Evolutionary conservation across 441 rosid genomes (phyloP), one percentile per base, ranked within the genome.

Genomic region (Adansonia grandidieri): DNA sequence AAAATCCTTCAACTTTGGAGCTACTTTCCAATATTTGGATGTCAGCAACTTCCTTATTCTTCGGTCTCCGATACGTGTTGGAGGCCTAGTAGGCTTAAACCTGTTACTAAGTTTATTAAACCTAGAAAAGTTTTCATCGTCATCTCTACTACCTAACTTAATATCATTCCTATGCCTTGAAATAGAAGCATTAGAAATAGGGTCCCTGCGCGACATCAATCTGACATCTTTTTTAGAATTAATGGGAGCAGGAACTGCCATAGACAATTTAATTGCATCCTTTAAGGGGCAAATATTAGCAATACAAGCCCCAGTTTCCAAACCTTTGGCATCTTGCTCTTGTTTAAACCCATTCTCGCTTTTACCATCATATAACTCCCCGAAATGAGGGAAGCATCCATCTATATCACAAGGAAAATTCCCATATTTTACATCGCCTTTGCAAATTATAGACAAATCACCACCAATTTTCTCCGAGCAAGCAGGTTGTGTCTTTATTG

Each of bases 61-160:
- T 77, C 83, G 86, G 60, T 84, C 81, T 78, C 84, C 89, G 54
- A 84, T 57, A n/a, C 82, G 75, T 44, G 85, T 77, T 19, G 89
- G 83, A 82, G 85, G 84, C 88, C 89, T 91, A 84, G 79, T 84
- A 65, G 82, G 50, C 86, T 82, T 91, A 66, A 85, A 80, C 84
- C 84, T 89, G 83, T 75, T 81, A 84, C 85, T 84, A 89, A 76
- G 75, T 71, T 85, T 91, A 78, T 78, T 86, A 28, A 20, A 87
- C 79, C 89, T 85, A 82, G 69, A 74, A 66, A 82, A 81, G 6
- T 82, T 88, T 86, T 87, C 89, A 37, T 90, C 91, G 85, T 84
- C 86, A 88, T 91, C 91, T 91, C 89, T 91, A 85, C 74, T 76
- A 86, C 84, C 93, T 91, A 92, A 83, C 71, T 86, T 89, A 85